Conservation (phyloP, 1,284 basidiomycete species). For the Farysia itapuensis region DNA sequence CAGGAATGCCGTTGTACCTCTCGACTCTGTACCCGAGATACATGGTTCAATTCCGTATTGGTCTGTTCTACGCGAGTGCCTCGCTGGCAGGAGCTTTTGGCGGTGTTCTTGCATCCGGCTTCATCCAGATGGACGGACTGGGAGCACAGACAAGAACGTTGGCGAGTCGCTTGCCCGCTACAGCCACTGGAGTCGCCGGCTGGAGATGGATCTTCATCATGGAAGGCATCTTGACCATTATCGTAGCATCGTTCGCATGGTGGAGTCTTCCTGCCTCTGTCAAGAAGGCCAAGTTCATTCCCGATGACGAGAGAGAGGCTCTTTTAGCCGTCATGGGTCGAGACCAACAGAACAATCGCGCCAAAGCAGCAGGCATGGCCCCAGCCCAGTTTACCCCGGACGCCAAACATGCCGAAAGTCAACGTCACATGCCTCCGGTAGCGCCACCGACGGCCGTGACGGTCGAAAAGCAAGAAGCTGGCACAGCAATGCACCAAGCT, state of each 20-base stretch:
- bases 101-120: conserved; percentile 64
- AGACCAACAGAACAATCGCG: conserved; percentile 35
- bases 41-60: conserved; percentile 26
- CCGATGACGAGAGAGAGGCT: conserved; percentile 64
- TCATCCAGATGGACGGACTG: conserved; percentile 68
- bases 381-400: neutral
- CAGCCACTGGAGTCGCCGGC: conserved; percentile 39
- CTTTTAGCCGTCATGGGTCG: conserved; percentile 63
- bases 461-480: neutral
- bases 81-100: conserved; percentile 57
- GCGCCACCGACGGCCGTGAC: conserved; percentile 6
- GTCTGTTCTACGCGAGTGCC: conserved; percentile 33
- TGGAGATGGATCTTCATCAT: conserved; percentile 68
- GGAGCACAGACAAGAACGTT: conserved; percentile 59
- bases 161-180: conserved; percentile 4
- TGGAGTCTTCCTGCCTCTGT: conserved; percentile 68
- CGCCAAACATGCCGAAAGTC: conserved; percentile 11
- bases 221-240: conserved; percentile 66
- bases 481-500: conserved; percentile 2
- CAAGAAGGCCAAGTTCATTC: conserved; percentile 65
- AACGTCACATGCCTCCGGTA: conserved; percentile 3
- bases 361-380: conserved; percentile 64
- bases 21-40: conserved; percentile 29
- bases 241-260: conserved; percentile 64
- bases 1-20: conserved; percentile 15